Percentiles rank a stretch among this genome's conserved stretches.
Evolutionary conservation across 805 yeast genomes (phyloP).

Genomic region (Hanseniaspora pseudoguilliermondii): DNA sequence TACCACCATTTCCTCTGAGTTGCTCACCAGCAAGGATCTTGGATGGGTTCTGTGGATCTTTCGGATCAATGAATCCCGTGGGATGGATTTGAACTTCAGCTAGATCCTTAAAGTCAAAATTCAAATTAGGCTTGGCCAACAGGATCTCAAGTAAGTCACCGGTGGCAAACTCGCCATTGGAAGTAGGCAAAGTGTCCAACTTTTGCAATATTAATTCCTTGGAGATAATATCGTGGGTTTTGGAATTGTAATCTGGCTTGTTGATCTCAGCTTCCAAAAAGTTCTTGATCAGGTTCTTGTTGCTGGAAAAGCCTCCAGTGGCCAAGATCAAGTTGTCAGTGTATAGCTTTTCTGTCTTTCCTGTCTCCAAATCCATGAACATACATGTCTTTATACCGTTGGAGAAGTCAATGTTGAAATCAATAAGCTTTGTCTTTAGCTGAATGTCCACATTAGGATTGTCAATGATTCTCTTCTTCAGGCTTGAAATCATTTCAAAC

Average conservation of each 20-base stretch:
- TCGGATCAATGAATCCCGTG: constrained; percentile 43
- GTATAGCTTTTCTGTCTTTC: constrained; percentile 31
- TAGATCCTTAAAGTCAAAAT: constrained; percentile 44
- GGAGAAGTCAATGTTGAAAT: constrained; percentile 22
- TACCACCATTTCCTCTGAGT: constrained; percentile 47
- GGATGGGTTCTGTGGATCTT: constrained; percentile 32
- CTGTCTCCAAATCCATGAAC: constrained; percentile 26
- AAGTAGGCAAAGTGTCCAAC: constrained; percentile 36
- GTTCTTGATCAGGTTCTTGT: constrained; percentile 29
- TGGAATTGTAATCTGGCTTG: background rate
- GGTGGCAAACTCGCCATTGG: constrained; percentile 43
- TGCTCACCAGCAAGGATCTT: constrained; percentile 51
- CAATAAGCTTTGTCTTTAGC: constrained; percentile 30
- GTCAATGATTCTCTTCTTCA: constrained; percentile 27
- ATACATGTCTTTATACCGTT: constrained; percentile 1
- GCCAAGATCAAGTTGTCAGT: constrained; percentile 36
- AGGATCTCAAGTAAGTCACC: constrained; percentile 41
- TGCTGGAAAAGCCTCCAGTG: constrained; percentile 45
- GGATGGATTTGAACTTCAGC: constrained; percentile 51
- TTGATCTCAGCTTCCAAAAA: constrained; percentile 31
- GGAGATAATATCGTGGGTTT: background rate
- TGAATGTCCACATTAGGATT: constrained; percentile 27
- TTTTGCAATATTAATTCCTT: constrained; percentile 17
- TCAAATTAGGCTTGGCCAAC: constrained; percentile 33
- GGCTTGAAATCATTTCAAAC: constrained; percentile 39